Evolutionary conservation across 2,329 filamentous ascomycete species (phyloP), one percentile per base, ranked within the genome.

Genomic region (Phaeophleospora eucalypticola): DNA sequence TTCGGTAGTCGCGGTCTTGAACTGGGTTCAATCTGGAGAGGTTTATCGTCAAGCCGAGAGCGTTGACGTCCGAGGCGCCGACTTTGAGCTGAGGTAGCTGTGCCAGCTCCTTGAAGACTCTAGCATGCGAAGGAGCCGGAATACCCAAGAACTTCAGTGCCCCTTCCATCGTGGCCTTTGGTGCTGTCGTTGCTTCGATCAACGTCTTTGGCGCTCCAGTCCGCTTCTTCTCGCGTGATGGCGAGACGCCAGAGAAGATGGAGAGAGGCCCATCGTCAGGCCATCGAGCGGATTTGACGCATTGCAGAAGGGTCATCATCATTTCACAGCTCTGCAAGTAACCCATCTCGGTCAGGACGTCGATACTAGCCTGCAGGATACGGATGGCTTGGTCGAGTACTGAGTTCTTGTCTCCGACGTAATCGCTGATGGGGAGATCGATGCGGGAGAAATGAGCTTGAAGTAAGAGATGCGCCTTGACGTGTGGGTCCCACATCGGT

Each of bases 401-500:
- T 43, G 77, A 81, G 46, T 77, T 84, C 69, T 95, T 87, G 68
- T 98, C 93, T 59, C 93, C 93, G 2, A 98, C 89, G 64, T 98
- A 98, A 76, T 98, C 93, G 0, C 87, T 85, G 48, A 98, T 96
- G 3, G 94, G 94, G 3, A 98, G 81, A 45, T 91, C 83, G 57
- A 97, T 85, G 47, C 91, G 86, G 16, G 87, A 89, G 81, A 98
- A 95, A 69, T 96, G 89, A 0, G 93, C 89, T 68, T 98, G 94
- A 0, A 98, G 78, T 1, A 98, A 78, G 32, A 98, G 73, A 72
- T 96, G 97, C 0, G 93, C 83, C 68, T 98, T 98, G 63, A 97
- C 89, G 64, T 98, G 93, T 0, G 93, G 93, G 71, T 98, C 93
- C 93, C 93, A 98, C 83, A 98, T 87, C 1, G 91, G 91, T 34